Evolutionary conservation across 2,329 filamentous ascomycete genomes (phyloP).

Genomic region (Uncinocarpus reesii): DNA sequence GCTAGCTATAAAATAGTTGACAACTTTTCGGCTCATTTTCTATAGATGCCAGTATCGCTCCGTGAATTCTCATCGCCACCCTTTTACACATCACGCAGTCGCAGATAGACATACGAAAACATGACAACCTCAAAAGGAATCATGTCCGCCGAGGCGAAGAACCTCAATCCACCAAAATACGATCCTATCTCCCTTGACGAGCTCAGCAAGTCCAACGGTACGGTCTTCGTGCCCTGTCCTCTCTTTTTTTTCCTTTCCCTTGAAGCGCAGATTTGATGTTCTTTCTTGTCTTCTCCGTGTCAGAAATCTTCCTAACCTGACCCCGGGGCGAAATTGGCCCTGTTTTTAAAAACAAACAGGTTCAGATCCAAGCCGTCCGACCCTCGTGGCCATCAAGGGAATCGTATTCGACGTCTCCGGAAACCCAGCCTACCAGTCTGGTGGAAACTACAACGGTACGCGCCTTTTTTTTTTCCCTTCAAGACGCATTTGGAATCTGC

Average conservation of each 20-base stretch:
- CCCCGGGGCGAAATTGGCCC: not conserved
- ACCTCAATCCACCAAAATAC: conserved; percentile 70
- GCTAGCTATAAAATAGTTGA: too few relatives aligned
- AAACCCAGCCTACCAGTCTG: conserved; percentile 75
- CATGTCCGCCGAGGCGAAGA: conserved; percentile 18
- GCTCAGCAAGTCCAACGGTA: conserved; percentile 74
- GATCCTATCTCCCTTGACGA: conserved; percentile 75
- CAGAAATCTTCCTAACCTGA: not conserved
- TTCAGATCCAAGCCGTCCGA: conserved; percentile 32
- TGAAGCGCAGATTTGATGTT: not conserved
- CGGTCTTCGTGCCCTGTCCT: conserved; percentile 30
- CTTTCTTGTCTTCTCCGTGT: too few relatives aligned
- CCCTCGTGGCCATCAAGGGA: conserved; percentile 62
- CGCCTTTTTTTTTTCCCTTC: not conserved
- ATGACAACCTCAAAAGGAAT: conserved; percentile 15
- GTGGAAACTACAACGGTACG: conserved; percentile 76
- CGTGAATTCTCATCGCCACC: conserved; percentile 11
- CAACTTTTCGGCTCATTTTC: too few relatives aligned
- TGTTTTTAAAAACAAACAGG: conserved; percentile 10
- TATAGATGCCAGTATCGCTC: too few relatives aligned
- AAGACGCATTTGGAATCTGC: not conserved
- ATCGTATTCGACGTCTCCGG: conserved; percentile 88
- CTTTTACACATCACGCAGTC: too few relatives aligned
- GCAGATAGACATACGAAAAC: too few relatives aligned
- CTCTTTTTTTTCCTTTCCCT: not conserved